Base-by-base conservation (phyloP, 2,329 filamentous ascomycete genomes). In the Epichloe typhina region DNA sequence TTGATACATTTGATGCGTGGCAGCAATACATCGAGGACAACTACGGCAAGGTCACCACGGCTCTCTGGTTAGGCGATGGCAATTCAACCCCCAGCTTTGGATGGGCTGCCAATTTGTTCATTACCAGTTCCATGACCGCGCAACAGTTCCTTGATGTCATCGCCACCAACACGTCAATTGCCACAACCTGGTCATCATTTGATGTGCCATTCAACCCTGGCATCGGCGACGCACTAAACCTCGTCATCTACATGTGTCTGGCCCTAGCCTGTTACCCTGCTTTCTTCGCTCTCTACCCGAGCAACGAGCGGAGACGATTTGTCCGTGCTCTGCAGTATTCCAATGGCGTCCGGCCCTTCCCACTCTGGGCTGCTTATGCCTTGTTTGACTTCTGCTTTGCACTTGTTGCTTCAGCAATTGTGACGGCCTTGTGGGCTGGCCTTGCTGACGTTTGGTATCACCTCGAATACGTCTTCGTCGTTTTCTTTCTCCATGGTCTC, bases 321-420 rank as follows among this genome's bases (percentile, higher is more conserved):
- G 87, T 96, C 23, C 80, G 90, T 48, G 85, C 86, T 15, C 72
- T 96, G 33, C 84, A 96, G 65, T 96, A 95, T 67, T 94, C 87
- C 50, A 96, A 95, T 61, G 90, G 90, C 45, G 88, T 95, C 31
- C 76, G 86, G 12, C 83, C 86, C 0, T 72, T 86, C 8, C 88
- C 89, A 0, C 72, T 96, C 2, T 96, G 91, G 90, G 67, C 87
- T 5, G 87, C 90, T 1, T 94, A 96, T 61, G 73, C 85, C 1
- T 61, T 73, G 0, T 95, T 95, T 61, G 90, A 96, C 67, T 88
- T 90, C 56, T 63, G 78, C 42, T 81, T 94, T 51, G 82, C 88
- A 1, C 62, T 94, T 13, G 50, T 64, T 13, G 77, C 82, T 26
- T 82, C 83, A 19, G 80, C 81, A 7, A 59, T 93, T 9, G 74